Base-by-base conservation (phyloP, 164 flowering plant genomes). In the Nymphaea thermarum region DNA sequence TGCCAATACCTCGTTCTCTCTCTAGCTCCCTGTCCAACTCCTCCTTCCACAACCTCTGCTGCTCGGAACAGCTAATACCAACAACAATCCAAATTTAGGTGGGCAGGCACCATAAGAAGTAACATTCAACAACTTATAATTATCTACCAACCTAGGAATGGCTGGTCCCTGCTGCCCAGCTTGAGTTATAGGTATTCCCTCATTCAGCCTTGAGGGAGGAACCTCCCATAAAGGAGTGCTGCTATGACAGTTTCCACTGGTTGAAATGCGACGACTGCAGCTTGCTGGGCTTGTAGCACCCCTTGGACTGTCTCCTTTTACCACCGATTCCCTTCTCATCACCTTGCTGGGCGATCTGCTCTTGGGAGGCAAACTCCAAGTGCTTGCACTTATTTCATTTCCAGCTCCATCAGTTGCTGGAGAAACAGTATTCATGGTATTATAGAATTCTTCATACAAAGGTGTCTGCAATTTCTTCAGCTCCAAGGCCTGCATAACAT, bases 21-120 rank as follows among this genome's bases (percentile, higher is more conserved):
- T 78, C 83, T 65, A 87, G 88, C 77, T 87, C 93, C 79, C 83
- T 78, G 65, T 75, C 85, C 63, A 87, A 88, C 77, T 87, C 90
- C 79, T 87, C 90, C 73, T 86, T 86, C 93, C 93, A 87, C 71
- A 80, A 80, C 70, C 78, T 76, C 70, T 84, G 83, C 72, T 81
- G 82, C 79, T 83, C 88, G 43, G 77, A 72, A 70, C 70, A 84
- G 76, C 80, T 87, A 25, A 76, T 66, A 67, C 84, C 80, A 81
- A 43, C 7, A 10, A 12, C 15, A 42, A 6, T 5, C 12, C 41
- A 47, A 11, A 47, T 44, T 64, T 67, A 67, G 62, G 63, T 43
- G 44, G 6, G 69, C 55, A 47, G 2, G 12, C 12, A 47, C 12
- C 55, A 57, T 64, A 60, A 43, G 15, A 17, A 57, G 16, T 64